A percentile compares a stretch with the other conserved stretches of the same genome.
These are phyloP conservation scores for Cystofilobasidium macerans DNA, from an alignment of 768 basidiomycete species.

Conservation along the genomic window DNA sequence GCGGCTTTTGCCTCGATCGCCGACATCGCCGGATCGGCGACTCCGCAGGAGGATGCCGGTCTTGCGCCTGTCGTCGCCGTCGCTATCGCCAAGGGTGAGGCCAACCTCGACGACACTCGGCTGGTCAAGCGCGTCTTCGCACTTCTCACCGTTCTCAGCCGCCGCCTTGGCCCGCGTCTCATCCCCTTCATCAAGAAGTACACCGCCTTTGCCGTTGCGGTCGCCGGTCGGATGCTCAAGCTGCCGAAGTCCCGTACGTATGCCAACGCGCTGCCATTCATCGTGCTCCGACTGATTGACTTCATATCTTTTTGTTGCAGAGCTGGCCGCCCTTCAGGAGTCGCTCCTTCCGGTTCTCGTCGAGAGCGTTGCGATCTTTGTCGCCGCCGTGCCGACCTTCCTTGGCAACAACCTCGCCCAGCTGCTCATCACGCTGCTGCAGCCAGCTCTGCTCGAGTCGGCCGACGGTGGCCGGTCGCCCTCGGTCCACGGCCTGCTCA, in stretches of 20 bases:
- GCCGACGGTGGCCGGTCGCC: background rate
- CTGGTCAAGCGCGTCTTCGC: conserved; percentile 42
- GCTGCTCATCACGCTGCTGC: conserved; percentile 30
- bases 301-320: background rate
- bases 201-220: conserved; percentile 48
- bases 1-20: conserved; percentile 51
- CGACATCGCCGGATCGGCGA: conserved; percentile 50
- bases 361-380: conserved; percentile 54
- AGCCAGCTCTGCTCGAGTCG: conserved; percentile 15
- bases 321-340: conserved; percentile 8
- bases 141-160: conserved; percentile 55
- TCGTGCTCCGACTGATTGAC: background rate
- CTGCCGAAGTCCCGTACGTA: background rate
- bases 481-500: conserved; percentile 46
- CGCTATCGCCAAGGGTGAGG: conserved; percentile 44
- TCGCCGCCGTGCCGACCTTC: conserved; percentile 70
- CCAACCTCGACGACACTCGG: conserved; percentile 32
- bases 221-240: conserved; percentile 26
- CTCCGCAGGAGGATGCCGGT: conserved; percentile 55
- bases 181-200: conserved; percentile 74
- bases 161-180: conserved; percentile 70
- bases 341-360: conserved; percentile 29
- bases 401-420: conserved; percentile 34
- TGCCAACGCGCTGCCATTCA: background rate
- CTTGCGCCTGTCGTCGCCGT: conserved; percentile 53